Conservation (phyloP, 768 basidiomycete species). For the Lenzites betulinus region DNA sequence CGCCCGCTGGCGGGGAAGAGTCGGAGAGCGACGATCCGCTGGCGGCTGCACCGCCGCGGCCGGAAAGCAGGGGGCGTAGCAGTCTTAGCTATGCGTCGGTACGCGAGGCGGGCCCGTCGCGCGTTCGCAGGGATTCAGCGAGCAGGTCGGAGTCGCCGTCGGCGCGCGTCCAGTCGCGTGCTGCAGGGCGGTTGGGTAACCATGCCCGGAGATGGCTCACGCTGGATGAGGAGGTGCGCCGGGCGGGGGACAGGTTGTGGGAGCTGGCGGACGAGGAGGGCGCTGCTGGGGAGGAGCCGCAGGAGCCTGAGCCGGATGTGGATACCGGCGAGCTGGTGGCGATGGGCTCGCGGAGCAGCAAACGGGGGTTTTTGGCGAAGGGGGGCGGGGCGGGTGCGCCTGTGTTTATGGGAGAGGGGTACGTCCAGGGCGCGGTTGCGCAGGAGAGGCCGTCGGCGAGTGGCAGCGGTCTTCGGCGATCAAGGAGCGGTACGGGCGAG, state of each 20-base stretch:
- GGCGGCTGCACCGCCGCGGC: background rate
- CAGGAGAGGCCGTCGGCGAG: background rate
- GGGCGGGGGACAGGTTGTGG: constrained; percentile 38
- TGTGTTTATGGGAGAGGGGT: constrained; percentile 71
- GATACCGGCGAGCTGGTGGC: constrained; percentile 56
- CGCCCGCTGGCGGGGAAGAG: background rate
- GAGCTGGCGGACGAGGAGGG: constrained; percentile 34
- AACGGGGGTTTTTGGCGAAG: constrained; percentile 65
- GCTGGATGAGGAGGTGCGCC: constrained; percentile 66
- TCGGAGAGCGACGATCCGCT: constrained; percentile 22
- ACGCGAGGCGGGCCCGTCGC: constrained; percentile 1
- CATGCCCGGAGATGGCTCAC: constrained; percentile 48
- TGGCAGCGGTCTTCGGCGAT: background rate
- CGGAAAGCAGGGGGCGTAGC: background rate
- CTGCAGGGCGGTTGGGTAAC: background rate
- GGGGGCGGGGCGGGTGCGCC: constrained; percentile 74
- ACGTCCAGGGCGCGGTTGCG: constrained; percentile 56
- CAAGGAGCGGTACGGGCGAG: constrained; percentile 7
- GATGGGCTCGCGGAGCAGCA: constrained; percentile 55
- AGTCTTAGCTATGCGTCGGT: background rate
- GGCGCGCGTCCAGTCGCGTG: constrained; percentile 7
- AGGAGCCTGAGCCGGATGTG: constrained; percentile 35
- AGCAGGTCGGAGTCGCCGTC: constrained; percentile 9
- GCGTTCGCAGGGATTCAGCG: background rate
- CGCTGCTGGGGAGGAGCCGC: background rate